Base-by-base conservation (phyloP, 2,329 filamentous ascomycete species). In the Alternaria metachromatica region DNA sequence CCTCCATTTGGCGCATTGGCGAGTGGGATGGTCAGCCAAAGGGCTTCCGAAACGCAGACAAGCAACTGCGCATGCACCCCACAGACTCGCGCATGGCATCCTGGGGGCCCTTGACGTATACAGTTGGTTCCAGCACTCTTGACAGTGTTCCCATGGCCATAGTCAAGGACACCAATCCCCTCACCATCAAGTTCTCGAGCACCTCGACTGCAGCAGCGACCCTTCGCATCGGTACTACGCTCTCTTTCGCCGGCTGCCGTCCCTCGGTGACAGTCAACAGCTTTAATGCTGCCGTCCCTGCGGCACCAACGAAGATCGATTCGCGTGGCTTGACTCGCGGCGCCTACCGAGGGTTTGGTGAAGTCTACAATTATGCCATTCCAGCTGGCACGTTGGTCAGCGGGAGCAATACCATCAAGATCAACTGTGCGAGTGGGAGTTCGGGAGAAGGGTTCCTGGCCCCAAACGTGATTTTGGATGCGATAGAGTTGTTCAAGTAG, bases 41-140 rank as follows among this genome's bases (percentile, higher is more conserved):
- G 8, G 88, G 88, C 15, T 90, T 92, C 82, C 85, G 85, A 67
- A 91, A 92, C 73, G 89, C 89, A 13, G 88, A 85, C 58, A 90
- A 90, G 71, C 87, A 90, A 74, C 83, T 88, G 13, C 85, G 88
- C 55, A 91, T 91, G 89, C 89, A 92, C 74, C 89, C 89, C 4
- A 87, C 87, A 5, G 89, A 91, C 77, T 80, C 79, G 43, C 86
- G 89, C 71, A 91, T 91, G 89, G 78, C 82, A 25, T 82, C 80
- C 60, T 91, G 89, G 89, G 84, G 82, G 0, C 84, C 87, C 0
- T 70, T 84, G 12, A 90, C 88, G 1, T 90, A 89, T 78, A 89
- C 86, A 2, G 85, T 89, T 11, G 88, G 88, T 44, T 84, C 83
- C 21, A 87, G 85, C 23, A 74, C 80, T 6, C 72, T 84, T 2